phyloP scores from a whole-genome alignment of 2,329 filamentous ascomycete species.

The Magnaporthales sp. region DNA sequence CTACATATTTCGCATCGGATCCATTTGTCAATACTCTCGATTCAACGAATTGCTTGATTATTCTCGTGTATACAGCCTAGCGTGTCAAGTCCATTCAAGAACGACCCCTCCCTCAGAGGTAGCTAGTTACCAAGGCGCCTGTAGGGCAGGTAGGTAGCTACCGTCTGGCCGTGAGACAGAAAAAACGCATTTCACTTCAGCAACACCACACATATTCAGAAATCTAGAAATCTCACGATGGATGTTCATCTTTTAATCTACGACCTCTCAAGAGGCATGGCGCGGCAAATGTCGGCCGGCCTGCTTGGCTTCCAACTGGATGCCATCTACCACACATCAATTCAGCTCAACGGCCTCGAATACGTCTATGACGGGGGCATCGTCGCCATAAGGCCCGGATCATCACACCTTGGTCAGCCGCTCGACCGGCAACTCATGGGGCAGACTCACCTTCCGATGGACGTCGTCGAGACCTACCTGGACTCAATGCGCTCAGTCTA shows the following conservation, averaged over 20 bases:
- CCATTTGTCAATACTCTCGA: not conserved
- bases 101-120: not conserved
- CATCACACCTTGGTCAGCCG: slow-evolving; percentile 78
- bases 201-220: not conserved
- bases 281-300: slow-evolving; percentile 43
- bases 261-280: slow-evolving; percentile 60
- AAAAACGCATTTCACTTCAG: not conserved
- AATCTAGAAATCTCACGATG: slow-evolving; percentile 36
- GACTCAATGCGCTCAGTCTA: slow-evolving; percentile 77
- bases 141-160: no score
- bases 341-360: slow-evolving; percentile 76
- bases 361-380: slow-evolving; percentile 88
- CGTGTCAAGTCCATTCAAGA: not conserved
- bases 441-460: slow-evolving; percentile 66
- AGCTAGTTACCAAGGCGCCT: not conserved
- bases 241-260: slow-evolving; percentile 72
- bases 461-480: slow-evolving; percentile 79
- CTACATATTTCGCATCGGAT: not conserved
- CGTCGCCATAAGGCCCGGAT: slow-evolving; percentile 69
- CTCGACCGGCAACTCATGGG: slow-evolving; percentile 71
- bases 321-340: slow-evolving; percentile 89
- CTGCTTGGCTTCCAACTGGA: slow-evolving; percentile 60
- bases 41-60: not conserved
- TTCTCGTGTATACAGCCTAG: not conserved
- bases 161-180: not conserved